Conservation (phyloP, 257 asterid genomes). For the Thymus mandschuricus region DNA sequence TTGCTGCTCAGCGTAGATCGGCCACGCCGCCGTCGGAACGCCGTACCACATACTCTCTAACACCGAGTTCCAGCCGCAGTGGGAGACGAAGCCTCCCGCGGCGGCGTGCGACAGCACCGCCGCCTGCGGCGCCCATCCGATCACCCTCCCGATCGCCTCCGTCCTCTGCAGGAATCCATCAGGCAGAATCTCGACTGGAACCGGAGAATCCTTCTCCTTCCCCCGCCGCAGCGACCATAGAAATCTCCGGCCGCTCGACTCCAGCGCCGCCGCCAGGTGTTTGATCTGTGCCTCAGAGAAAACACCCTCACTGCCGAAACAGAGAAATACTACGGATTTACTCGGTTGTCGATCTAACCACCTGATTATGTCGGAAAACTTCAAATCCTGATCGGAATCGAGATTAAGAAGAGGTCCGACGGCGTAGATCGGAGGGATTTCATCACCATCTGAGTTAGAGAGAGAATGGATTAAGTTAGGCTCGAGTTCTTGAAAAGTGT, state of each 20-base stretch:
- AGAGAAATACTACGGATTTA: constrained; percentile 49
- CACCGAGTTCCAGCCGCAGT: constrained; percentile 50
- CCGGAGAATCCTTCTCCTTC: constrained; percentile 3
- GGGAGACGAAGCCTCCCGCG: constrained; percentile 47
- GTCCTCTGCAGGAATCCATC: constrained; percentile 44
- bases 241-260: constrained; percentile 47
- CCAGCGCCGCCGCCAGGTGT: constrained; percentile 53
- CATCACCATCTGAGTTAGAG: neutral
- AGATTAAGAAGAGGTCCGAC: constrained; percentile 47
- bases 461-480: constrained; percentile 34
- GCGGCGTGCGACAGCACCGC: constrained; percentile 47
- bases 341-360: constrained; percentile 47
- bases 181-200: constrained; percentile 33
- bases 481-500: constrained; percentile 55
- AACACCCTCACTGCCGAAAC: constrained; percentile 58
- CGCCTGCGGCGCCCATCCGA: constrained; percentile 57
- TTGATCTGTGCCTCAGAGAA: constrained; percentile 49
- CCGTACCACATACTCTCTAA: constrained; percentile 48
- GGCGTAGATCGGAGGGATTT: constrained; percentile 41
- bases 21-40: constrained; percentile 53
- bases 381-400: neutral
- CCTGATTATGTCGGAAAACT: neutral
- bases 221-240: constrained; percentile 46
- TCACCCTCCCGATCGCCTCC: constrained; percentile 37
- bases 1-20: constrained; percentile 49